phyloP scores from a whole-genome alignment of 805 yeast species.

The Saccharomycopsis schoenii region DNA sequence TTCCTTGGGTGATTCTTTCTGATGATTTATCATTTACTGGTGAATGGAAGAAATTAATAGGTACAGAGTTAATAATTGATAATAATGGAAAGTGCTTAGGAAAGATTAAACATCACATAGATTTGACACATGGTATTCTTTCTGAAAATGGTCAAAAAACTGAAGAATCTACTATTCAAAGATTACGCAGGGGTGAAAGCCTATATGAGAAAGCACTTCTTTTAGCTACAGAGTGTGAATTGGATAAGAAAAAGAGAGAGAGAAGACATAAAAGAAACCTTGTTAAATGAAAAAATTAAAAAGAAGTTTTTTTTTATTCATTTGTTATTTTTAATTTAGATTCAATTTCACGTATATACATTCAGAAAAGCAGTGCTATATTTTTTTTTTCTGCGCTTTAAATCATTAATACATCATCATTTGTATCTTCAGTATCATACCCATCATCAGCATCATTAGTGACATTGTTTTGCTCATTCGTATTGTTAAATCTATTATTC shows the following conservation, averaged over 20 bases:
- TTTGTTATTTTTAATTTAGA: no score
- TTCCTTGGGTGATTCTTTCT: conserved; percentile 44
- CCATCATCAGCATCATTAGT: neutral
- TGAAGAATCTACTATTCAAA: neutral
- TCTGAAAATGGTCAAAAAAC: neutral
- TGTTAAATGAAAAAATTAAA: neutral
- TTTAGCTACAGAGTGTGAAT: neutral
- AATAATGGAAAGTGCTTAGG: conserved; percentile 20
- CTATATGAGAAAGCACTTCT: neutral
- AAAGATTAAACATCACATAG: conserved; percentile 7
- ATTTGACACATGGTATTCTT: conserved; percentile 8
- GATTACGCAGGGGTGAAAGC: neutral
- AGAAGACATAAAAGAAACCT: neutral
- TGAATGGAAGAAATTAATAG: conserved; percentile 66
- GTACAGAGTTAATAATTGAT: conserved; percentile 49
- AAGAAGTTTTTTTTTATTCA: no score
- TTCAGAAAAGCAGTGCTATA: no score
- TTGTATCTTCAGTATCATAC: neutral
- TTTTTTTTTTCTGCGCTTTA: neutral
- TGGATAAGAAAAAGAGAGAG: neutral
- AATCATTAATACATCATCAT: neutral
- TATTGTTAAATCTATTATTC: neutral
- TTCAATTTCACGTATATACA: no score
- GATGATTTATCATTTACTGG: conserved; percentile 61
- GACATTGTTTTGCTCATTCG: neutral